Conservation (phyloP, 106 monocot genomes). For the Hemerocallis citrina region DNA sequence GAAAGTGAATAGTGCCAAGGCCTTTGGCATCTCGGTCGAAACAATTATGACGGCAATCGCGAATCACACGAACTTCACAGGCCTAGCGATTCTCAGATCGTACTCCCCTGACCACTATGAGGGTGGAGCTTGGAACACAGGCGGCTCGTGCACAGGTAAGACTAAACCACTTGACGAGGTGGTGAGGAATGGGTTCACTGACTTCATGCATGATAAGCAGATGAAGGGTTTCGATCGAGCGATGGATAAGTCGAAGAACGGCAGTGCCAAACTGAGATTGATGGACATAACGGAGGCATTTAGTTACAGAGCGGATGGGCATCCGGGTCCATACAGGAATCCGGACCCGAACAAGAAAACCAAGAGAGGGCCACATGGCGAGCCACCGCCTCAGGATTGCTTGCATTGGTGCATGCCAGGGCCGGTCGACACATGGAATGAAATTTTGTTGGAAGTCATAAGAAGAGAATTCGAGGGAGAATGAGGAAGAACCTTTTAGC, state of each 20-base stretch:
- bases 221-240: constrained; percentile 38
- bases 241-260: constrained; percentile 16
- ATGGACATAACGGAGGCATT: constrained; percentile 77
- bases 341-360: constrained; percentile 80
- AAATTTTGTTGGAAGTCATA: constrained; percentile 75
- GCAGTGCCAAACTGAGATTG: constrained; percentile 23
- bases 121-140: constrained; percentile 78
- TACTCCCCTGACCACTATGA: constrained; percentile 78
- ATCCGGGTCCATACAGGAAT: constrained; percentile 81
- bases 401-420: constrained; percentile 99
- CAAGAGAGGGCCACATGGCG: constrained; percentile 55
- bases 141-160: constrained; percentile 86
- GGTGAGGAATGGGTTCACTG: constrained; percentile 51
- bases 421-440: constrained; percentile 89
- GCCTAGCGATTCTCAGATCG: constrained; percentile 52
- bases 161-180: constrained; percentile 25
- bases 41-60: constrained; percentile 45
- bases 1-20: constrained; percentile 43
- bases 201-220: constrained; percentile 66
- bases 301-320: constrained; percentile 58
- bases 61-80: constrained; percentile 51
- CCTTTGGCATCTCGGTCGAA: constrained; percentile 70
- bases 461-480: constrained; percentile 43
- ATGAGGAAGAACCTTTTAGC: too few relatives aligned
- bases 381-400: constrained; percentile 90